Conservation (phyloP, 768 basidiomycete species). For the Tremella yokohamensis region DNA sequence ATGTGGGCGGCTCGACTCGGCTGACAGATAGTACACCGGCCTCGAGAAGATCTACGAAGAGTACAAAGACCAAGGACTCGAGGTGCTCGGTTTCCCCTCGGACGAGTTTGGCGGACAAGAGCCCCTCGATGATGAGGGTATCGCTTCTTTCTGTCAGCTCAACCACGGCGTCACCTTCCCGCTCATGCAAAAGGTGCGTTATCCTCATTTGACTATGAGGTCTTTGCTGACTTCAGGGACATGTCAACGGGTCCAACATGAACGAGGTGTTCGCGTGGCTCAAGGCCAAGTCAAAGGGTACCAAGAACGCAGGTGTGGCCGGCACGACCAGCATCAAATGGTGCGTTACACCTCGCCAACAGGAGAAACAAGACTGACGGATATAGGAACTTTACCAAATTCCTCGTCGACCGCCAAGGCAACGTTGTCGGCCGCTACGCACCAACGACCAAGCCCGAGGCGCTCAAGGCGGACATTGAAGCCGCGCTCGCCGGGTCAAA, state of each 20-base stretch:
- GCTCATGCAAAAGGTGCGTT: not conserved
- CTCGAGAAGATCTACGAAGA: conserved; percentile 77
- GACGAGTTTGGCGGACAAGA: conserved; percentile 90
- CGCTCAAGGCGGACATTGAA: conserved; percentile 37
- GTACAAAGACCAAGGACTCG: conserved; percentile 70
- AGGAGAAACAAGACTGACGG: not conserved
- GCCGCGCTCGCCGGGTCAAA: conserved; percentile 17
- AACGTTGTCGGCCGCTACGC: conserved; percentile 34
- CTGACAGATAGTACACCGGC: conserved; percentile 54
- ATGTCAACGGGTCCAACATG: conserved; percentile 81
- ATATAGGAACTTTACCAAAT: conserved; percentile 53
- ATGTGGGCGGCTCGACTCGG: conserved; percentile 1
- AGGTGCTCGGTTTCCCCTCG: conserved; percentile 86
- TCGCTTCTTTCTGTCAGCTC: conserved; percentile 54
- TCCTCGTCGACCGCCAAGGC: conserved; percentile 74
- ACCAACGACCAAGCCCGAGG: conserved; percentile 35
- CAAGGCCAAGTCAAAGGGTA: conserved; percentile 65
- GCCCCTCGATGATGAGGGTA: conserved; percentile 71
- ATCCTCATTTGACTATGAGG: no score
- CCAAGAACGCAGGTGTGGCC: conserved; percentile 24
- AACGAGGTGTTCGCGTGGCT: conserved; percentile 81
- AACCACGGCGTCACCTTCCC: conserved; percentile 7
- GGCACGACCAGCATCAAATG: conserved; percentile 49
- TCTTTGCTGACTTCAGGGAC: no score
- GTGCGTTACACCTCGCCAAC: conserved; percentile 19